Conservation (phyloP, 116 monocot species). For the Trichopus zeylanicus region DNA sequence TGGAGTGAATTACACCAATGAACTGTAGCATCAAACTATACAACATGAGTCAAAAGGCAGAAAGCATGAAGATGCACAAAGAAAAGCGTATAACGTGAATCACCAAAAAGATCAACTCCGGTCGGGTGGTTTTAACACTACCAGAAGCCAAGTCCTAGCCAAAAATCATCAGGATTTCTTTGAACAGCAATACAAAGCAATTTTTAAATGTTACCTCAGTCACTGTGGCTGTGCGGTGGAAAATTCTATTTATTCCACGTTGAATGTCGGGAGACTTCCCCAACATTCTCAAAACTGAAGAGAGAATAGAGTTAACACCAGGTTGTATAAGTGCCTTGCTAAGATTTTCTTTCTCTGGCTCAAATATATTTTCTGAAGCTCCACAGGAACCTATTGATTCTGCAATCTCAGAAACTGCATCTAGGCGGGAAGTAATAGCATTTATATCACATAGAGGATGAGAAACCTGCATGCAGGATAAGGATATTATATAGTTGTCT, state of each 20-base stretch:
- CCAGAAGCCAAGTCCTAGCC: too few relatives aligned
- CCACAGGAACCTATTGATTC: conserved; percentile 59
- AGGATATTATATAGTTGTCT: conserved; percentile 3
- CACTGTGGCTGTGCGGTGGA: conserved; percentile 69
- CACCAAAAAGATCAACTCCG: too few relatives aligned
- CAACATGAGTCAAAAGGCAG: neutral
- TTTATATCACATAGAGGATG: conserved; percentile 82
- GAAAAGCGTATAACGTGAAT: too few relatives aligned
- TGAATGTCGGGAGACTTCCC: conserved; percentile 75
- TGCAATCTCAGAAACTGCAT: conserved; percentile 89
- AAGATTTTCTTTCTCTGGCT: conserved; percentile 16
- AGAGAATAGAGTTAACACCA: conserved; percentile 40
- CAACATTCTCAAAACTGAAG: conserved; percentile 56
- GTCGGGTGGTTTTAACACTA: too few relatives aligned
- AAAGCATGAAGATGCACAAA: neutral
- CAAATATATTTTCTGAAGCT: conserved; percentile 17
- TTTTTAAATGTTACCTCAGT: conserved; percentile 40
- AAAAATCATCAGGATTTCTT: neutral
- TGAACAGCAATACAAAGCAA: neutral
- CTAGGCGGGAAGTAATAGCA: conserved; percentile 77
- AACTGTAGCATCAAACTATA: conserved; percentile 40
- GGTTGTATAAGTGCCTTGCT: conserved; percentile 12
- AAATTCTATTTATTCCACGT: conserved; percentile 91
- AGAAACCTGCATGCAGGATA: conserved; percentile 49
- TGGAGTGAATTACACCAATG: conserved; percentile 56